phyloP scores from a whole-genome alignment of 139 green algal genomes.

The Chlorokybus atmophyticus region DNA sequence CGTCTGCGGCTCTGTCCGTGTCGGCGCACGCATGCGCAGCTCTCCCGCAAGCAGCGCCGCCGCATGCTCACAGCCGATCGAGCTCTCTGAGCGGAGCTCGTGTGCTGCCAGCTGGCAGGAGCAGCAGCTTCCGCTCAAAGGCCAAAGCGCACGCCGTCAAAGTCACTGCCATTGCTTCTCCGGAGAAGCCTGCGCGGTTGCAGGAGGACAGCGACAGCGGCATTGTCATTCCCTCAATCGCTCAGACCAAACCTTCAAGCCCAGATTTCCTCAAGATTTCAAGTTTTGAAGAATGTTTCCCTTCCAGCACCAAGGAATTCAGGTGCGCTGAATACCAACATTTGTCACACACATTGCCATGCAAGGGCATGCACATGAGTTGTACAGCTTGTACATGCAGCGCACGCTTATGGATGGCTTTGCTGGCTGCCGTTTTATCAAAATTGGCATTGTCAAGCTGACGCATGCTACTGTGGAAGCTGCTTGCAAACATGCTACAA shows the following conservation, averaged over 20 bases:
- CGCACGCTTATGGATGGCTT: neutral
- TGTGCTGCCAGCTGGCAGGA: no score
- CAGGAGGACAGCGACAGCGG: no score
- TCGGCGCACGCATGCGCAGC: no score
- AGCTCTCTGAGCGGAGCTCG: no score
- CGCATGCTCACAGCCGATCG: no score
- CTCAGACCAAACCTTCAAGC: neutral
- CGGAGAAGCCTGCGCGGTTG: no score
- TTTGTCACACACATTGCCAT: constrained; percentile 3
- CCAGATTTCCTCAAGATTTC: constrained; percentile 17
- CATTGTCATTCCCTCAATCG: no score
- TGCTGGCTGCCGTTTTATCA: neutral
- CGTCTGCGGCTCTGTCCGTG: no score
- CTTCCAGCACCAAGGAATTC: constrained; percentile 12
- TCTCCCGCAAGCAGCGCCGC: no score
- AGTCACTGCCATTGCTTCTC: no score
- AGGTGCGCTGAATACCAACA: constrained; percentile 3
- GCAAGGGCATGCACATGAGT: neutral
- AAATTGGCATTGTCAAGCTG: neutral
- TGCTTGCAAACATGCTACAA: constrained; percentile 6
- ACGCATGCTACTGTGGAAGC: constrained; percentile 5
- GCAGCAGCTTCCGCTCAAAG: no score
- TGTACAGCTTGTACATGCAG: neutral
- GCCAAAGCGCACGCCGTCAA: no score
- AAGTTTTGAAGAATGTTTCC: constrained; percentile 13